These are phyloP conservation scores for Zarea fungicola DNA, from an alignment of 2,329 filamentous ascomycete species.

Conservation along the genomic window DNA sequence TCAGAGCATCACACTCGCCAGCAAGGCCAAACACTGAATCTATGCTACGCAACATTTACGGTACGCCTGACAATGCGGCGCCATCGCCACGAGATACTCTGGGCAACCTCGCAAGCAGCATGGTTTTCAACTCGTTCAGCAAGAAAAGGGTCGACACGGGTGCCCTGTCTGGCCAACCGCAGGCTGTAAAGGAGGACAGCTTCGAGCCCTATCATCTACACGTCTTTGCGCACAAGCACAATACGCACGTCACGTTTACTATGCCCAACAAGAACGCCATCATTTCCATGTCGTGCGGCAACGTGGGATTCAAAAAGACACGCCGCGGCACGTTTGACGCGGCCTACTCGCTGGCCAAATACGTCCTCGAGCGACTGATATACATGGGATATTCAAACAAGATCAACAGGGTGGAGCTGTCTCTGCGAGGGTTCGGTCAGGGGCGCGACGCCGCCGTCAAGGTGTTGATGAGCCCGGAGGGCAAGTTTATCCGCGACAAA, in stretches of 20 bases:
- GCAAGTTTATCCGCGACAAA: constrained; percentile 65
- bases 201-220: constrained; percentile 77
- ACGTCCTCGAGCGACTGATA: constrained; percentile 77
- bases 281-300: constrained; percentile 74
- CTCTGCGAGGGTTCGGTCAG: constrained; percentile 77
- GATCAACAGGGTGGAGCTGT: constrained; percentile 72
- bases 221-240: constrained; percentile 84
- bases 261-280: constrained; percentile 75
- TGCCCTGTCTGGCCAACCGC: constrained; percentile 22
- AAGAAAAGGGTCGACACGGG: constrained; percentile 30
- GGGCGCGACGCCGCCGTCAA: constrained; percentile 88
- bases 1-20: constrained; percentile 37
- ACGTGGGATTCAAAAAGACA: constrained; percentile 85
- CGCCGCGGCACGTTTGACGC: constrained; percentile 81
- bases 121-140: constrained; percentile 34
- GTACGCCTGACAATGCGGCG: constrained; percentile 19
- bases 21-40: constrained; percentile 22
- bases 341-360: constrained; percentile 82
- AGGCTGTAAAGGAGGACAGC: constrained; percentile 29
- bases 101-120: constrained; percentile 31
- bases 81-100: constrained; percentile 25
- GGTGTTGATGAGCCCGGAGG: constrained; percentile 81
- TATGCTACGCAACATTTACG: constrained; percentile 31
- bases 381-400: constrained; percentile 72
- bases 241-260: constrained; percentile 88